Evolutionary conservation across 1,284 basidiomycete species (phyloP).

Genomic region (Heterobasidion parviporum): DNA sequence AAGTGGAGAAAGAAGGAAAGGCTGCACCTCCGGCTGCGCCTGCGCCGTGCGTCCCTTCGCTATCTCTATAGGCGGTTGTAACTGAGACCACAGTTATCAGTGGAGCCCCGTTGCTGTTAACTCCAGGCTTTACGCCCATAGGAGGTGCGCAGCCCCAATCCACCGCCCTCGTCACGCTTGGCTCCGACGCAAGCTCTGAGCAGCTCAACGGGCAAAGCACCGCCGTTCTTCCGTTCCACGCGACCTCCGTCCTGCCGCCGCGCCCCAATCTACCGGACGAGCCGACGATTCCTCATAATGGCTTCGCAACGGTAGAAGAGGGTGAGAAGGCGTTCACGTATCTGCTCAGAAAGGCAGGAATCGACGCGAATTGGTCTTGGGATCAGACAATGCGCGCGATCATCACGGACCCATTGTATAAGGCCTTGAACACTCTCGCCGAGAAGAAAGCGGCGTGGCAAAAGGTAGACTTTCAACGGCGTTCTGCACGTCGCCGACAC

Average conservation of each 20-base stretch:
- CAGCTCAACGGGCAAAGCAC: slow-evolving; percentile 36
- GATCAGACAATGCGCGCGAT: slow-evolving; percentile 96
- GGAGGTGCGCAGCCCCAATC: slow-evolving; percentile 6
- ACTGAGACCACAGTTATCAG: not conserved
- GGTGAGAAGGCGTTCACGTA: slow-evolving; percentile 93
- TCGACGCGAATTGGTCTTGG: slow-evolving; percentile 94
- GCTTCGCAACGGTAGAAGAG: slow-evolving; percentile 79
- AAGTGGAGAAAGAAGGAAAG: slow-evolving; percentile 69
- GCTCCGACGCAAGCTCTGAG: slow-evolving; percentile 6
- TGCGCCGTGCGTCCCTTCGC: slow-evolving; percentile 17
- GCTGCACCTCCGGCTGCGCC: slow-evolving; percentile 18
- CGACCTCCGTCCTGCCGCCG: slow-evolving; percentile 55
- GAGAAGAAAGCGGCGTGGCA: slow-evolving; percentile 94
- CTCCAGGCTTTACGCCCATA: slow-evolving; percentile 1
- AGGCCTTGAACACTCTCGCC: slow-evolving; percentile 85
- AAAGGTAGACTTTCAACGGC: slow-evolving; percentile 47
- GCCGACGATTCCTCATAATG: slow-evolving; percentile 80
- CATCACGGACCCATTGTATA: slow-evolving; percentile 97
- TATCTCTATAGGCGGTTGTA: not conserved
- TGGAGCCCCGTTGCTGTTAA: slow-evolving; percentile 4
- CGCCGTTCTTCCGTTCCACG: slow-evolving; percentile 44
- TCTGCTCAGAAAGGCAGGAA: slow-evolving; percentile 80
- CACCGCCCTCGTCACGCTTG: slow-evolving; percentile 11
- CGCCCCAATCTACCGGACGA: slow-evolving; percentile 77
- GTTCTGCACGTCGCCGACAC: not conserved